A percentile compares a stretch with the other conserved stretches of the same genome.
Conservation (phyloP, 2,329 filamentous ascomycete species). For the Aspergillus japonicus region DNA sequence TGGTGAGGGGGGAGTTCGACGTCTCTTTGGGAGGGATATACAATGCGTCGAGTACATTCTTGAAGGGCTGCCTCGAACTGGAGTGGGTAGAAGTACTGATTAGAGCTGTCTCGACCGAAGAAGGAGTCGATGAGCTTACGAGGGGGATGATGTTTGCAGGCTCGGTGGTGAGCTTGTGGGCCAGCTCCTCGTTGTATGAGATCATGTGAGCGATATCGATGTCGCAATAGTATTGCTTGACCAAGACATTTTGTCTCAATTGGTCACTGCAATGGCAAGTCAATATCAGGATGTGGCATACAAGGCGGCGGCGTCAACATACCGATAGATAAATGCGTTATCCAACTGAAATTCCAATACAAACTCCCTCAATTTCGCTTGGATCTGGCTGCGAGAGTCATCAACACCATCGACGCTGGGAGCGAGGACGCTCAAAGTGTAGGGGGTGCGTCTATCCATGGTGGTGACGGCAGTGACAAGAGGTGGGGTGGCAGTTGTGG, state of each 20-base stretch:
- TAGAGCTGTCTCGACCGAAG: background rate
- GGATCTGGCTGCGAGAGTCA: constrained; percentile 69
- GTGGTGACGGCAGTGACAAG: constrained; percentile 21
- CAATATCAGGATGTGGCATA: background rate
- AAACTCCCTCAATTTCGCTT: constrained; percentile 81
- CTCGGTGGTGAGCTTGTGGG: constrained; percentile 82
- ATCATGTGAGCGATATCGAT: constrained; percentile 94
- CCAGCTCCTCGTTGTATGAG: constrained; percentile 92
- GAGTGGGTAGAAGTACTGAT: background rate
- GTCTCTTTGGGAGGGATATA: constrained; percentile 71
- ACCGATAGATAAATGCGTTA: constrained; percentile 94
- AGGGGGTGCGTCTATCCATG: constrained; percentile 89
- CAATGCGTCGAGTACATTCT: constrained; percentile 88
- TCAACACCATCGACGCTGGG: constrained; percentile 64
- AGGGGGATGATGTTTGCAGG: constrained; percentile 90
- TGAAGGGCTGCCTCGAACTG: constrained; percentile 90
- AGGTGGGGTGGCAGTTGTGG: constrained; percentile 13
- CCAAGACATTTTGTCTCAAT: constrained; percentile 86
- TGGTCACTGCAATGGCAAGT: constrained; percentile 67
- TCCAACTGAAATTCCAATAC: constrained; percentile 92
- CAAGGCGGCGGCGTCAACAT: constrained; percentile 8
- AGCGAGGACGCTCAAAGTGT: constrained; percentile 77
- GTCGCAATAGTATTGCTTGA: constrained; percentile 95
- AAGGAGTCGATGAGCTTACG: constrained; percentile 50
- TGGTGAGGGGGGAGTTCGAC: constrained; percentile 85